Percentiles rank a stretch among this genome's conserved stretches.
phyloP scores from a whole-genome alignment of 2,329 filamentous ascomycete species.

The Fusarium sp. region DNA sequence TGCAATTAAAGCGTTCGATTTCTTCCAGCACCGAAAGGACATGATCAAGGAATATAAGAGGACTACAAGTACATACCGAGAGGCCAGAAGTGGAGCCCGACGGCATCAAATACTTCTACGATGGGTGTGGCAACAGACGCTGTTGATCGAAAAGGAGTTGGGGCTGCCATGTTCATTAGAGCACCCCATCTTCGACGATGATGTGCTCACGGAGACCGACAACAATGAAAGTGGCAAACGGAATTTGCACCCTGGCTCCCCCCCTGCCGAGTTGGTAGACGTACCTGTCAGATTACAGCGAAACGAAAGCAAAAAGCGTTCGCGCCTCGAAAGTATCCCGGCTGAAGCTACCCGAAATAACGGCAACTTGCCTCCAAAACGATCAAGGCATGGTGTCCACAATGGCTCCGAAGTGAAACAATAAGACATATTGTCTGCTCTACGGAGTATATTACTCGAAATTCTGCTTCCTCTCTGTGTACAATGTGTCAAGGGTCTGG shows the following conservation, averaged over 20 bases:
- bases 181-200: neutral
- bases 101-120: constrained; percentile 38
- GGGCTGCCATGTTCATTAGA: constrained; percentile 11
- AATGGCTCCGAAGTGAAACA: neutral
- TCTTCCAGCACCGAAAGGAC: constrained; percentile 15
- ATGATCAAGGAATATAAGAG: constrained; percentile 18
- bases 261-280: neutral
- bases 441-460: neutral
- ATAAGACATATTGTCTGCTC: neutral
- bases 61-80: constrained; percentile 27
- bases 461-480: neutral
- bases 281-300: neutral
- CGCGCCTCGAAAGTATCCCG: constrained; percentile 15
- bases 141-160: constrained; percentile 35
- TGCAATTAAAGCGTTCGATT: constrained; percentile 33
- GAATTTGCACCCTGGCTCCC: neutral
- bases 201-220: constrained; percentile 1
- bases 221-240: constrained; percentile 23
- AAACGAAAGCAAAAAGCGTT: constrained; percentile 31
- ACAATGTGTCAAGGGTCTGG: neutral
- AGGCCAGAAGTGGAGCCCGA: constrained; percentile 22
- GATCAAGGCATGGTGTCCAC: constrained; percentile 9
- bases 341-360: constrained; percentile 3
- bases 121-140: constrained; percentile 39
- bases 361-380: constrained; percentile 13